Evolutionary conservation across 345 rosid genomes (phyloP).

Genomic region (Gossypium stocksii): DNA sequence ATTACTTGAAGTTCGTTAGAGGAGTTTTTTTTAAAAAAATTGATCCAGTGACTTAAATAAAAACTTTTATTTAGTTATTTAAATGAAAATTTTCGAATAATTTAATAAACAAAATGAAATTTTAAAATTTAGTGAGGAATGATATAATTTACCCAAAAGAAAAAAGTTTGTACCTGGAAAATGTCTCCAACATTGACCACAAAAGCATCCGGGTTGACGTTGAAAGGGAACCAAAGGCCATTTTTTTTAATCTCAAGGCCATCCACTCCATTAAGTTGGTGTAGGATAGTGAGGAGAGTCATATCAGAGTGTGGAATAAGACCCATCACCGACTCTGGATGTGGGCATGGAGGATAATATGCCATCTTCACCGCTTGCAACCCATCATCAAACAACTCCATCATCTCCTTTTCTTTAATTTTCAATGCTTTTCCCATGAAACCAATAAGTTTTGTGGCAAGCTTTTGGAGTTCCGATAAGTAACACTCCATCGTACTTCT

Average conservation of each 20-base stretch:
- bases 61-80: accelerated
- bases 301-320: constrained; percentile 40
- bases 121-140: too few species aligned
- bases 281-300: constrained; percentile 18
- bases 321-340: constrained; percentile 40
- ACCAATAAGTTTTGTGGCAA: constrained; percentile 25
- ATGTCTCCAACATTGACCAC: constrained; percentile 22
- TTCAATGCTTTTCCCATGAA: constrained; percentile 32
- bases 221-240: constrained; percentile 24
- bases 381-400: constrained; percentile 33
- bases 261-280: constrained; percentile 22
- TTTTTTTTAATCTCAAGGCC: constrained; percentile 27
- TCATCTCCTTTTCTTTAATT: constrained; percentile 27
- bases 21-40: too few species aligned
- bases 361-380: constrained; percentile 43
- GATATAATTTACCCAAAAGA: too few species aligned
- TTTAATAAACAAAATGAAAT: accelerated
- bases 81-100: too few species aligned
- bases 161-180: constrained; percentile 14
- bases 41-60: too few species aligned
- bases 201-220: constrained; percentile 20
- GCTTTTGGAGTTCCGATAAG: constrained; percentile 23
- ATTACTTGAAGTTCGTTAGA: too few species aligned
- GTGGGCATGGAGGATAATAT: constrained; percentile 48
- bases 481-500: constrained; percentile 33